A percentile compares a stretch with the other conserved stretches of the same genome.
Conservation (phyloP, 129 eudicot species). For the Escallonia herrerae region DNA sequence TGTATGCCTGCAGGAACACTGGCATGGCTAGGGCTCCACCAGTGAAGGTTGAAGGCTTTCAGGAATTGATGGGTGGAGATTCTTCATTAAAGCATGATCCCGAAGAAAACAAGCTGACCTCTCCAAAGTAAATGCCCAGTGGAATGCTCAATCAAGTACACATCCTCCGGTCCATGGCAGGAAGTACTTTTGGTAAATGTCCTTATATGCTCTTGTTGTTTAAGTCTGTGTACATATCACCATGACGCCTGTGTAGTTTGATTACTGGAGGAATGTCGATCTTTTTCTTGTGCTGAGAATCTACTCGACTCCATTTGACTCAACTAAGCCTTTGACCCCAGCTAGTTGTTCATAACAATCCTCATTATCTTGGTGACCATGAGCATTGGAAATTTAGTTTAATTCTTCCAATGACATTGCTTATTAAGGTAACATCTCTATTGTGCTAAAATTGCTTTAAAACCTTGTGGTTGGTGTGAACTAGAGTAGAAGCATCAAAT, state of each 20-base stretch:
- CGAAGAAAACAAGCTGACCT: constrained; percentile 73
- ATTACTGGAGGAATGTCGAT: not conserved
- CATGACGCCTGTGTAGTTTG: not conserved
- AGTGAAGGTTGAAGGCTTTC: constrained; percentile 94
- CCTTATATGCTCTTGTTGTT: not conserved
- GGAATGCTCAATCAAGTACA: not conserved
- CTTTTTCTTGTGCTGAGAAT: no score
- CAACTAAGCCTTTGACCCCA: no score
- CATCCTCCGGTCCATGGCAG: not conserved
- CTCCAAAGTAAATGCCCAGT: constrained; percentile 38
- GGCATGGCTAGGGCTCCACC: constrained; percentile 94
- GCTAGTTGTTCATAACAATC: no score
- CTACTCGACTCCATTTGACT: no score
- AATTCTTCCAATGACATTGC: no score
- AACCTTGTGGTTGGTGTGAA: no score
- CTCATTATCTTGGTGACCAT: no score
- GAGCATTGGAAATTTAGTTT: no score
- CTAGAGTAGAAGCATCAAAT: no score
- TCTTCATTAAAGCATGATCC: constrained; percentile 75
- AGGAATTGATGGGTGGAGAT: constrained; percentile 98
- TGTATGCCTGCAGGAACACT: constrained; percentile 59
- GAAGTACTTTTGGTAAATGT: not conserved
- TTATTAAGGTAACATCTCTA: no score
- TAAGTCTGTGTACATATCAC: not conserved
- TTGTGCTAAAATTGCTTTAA: no score